Percentiles rank a stretch among this genome's conserved stretches.
Conservation (phyloP, 23 red algal species). For the Gracilaria caudata region DNA sequence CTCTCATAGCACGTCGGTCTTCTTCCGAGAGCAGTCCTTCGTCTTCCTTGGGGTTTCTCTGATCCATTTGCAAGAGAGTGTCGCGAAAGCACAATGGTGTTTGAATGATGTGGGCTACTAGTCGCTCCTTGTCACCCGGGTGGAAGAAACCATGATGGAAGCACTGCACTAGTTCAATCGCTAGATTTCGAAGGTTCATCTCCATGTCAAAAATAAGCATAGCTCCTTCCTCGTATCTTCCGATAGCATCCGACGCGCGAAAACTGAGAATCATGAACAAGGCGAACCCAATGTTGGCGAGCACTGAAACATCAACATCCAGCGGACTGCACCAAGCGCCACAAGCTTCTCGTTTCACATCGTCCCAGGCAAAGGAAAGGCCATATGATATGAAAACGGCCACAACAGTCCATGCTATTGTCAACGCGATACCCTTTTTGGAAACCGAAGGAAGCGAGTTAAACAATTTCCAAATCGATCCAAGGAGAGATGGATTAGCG, state of each 20-base stretch:
- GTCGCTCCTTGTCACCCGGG: constrained; percentile 34
- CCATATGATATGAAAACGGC: constrained; percentile 20
- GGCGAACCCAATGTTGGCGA: constrained; percentile 48
- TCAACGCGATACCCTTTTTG: background rate
- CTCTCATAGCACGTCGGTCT: constrained; percentile 9
- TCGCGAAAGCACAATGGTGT: constrained; percentile 30
- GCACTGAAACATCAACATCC: constrained; percentile 31
- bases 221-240: constrained; percentile 44
- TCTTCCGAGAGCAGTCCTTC: constrained; percentile 33
- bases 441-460: constrained; percentile 23
- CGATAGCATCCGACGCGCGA: constrained; percentile 48
- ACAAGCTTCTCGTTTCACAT: background rate
- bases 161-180: constrained; percentile 19
- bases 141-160: constrained; percentile 35
- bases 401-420: constrained; percentile 23
- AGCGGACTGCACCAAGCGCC: constrained; percentile 45
- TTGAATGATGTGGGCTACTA: constrained; percentile 41
- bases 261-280: constrained; percentile 60
- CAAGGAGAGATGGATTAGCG: background rate
- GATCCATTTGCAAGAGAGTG: constrained; percentile 12
- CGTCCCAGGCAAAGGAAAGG: constrained; percentile 1
- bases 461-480: background rate
- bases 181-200: constrained; percentile 38
- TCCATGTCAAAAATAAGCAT: constrained; percentile 36
- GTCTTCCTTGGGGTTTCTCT: background rate